Percentiles rank a stretch among this genome's conserved stretches.
Evolutionary conservation across 2,329 filamentous ascomycete species (phyloP).

Genomic region (Pseudogymnoascus verrucosus): DNA sequence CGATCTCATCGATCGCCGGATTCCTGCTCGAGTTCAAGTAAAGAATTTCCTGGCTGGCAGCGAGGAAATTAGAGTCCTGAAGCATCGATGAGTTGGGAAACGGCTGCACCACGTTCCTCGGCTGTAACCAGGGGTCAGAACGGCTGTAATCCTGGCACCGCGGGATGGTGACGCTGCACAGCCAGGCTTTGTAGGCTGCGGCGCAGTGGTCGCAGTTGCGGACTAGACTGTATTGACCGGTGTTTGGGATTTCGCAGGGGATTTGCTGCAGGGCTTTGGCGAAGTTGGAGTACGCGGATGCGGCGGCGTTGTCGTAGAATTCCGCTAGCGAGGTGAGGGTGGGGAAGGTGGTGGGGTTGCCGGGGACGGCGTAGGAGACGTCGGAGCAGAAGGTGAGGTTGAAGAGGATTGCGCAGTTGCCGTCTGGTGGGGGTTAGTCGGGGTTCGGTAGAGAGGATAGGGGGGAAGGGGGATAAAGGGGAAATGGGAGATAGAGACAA

Average conservation of each 20-base stretch:
- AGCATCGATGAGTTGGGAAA: constrained; percentile 40
- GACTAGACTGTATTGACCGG: constrained; percentile 73
- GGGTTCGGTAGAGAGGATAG: background rate
- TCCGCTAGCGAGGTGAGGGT: constrained; percentile 53
- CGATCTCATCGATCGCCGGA: constrained; percentile 57
- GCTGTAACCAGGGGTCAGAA: constrained; percentile 39
- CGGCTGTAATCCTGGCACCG: constrained; percentile 79
- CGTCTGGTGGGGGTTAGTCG: constrained; percentile 38
- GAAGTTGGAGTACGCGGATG: constrained; percentile 66
- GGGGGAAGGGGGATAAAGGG: background rate
- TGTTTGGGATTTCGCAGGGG: constrained; percentile 68
- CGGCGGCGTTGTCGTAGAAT: constrained; percentile 73
- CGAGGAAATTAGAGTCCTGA: background rate
- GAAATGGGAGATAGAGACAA: background rate
- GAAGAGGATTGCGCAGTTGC: constrained; percentile 78
- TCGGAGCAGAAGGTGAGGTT: constrained; percentile 84
- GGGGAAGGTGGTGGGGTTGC: constrained; percentile 57
- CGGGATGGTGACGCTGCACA: constrained; percentile 87
- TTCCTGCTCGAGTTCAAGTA: constrained; percentile 56
- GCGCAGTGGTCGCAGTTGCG: constrained; percentile 69
- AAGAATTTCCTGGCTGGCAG: constrained; percentile 16
- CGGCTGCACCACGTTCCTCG: constrained; percentile 61
- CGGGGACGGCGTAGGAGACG: constrained; percentile 84
- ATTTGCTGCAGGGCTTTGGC: constrained; percentile 74
- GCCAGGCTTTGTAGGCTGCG: constrained; percentile 82